Evolutionary conservation across 2,329 filamentous ascomycete genomes (phyloP).

Genomic region (Alternaria viburni): DNA sequence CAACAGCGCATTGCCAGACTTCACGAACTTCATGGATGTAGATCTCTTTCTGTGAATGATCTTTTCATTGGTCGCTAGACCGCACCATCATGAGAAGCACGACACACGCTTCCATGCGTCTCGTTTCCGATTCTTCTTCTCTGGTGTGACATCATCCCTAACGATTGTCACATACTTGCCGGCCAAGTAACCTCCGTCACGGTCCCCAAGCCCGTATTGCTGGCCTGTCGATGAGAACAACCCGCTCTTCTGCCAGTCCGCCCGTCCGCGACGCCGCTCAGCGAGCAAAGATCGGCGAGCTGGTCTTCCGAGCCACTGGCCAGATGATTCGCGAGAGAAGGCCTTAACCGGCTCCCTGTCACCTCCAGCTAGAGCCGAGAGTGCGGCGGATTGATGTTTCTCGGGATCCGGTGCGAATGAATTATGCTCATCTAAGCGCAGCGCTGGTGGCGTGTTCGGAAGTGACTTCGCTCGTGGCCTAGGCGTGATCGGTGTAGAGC

Average conservation of each 20-base stretch:
- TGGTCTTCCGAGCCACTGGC: neutral
- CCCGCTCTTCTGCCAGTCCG: neutral
- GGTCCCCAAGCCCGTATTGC: neutral
- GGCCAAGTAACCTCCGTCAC: neutral
- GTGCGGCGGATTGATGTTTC: neutral
- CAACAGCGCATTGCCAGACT: neutral
- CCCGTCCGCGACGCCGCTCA: neutral
- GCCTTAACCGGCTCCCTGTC: neutral
- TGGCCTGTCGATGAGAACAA: neutral
- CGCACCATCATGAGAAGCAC: neutral
- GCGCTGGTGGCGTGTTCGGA: neutral
- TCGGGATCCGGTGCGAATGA: neutral
- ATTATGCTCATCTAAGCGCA: neutral
- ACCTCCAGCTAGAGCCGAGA: neutral
- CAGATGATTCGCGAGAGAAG: neutral
- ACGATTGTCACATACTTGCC: neutral
- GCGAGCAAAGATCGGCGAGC: neutral
- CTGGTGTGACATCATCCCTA: neutral
- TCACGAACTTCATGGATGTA: too few species aligned
- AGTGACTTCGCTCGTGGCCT: neutral
- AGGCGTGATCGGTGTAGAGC: neutral
- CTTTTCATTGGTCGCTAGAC: neutral
- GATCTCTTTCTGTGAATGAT: too few species aligned
- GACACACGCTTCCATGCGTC: neutral
- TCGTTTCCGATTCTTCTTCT: neutral